phyloP scores from a whole-genome alignment of 108 stramenopile genomes.

The Conticribra weissflogii region DNA sequence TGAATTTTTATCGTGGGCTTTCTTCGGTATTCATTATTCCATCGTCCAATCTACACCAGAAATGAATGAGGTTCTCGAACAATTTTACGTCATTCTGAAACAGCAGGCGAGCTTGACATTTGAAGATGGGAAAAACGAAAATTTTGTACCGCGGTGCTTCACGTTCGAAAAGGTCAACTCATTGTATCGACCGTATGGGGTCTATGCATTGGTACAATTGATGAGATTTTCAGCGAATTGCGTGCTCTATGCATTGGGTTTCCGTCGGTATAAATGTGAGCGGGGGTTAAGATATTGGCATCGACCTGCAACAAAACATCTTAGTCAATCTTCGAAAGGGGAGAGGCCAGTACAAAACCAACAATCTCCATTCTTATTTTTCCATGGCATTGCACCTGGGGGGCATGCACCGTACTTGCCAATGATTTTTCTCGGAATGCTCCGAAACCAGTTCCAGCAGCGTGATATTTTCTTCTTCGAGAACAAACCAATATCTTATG shows the following conservation, averaged over 20 bases:
- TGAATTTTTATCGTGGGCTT: slow-evolving; percentile 82
- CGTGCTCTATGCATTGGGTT: slow-evolving; percentile 52
- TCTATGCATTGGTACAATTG: slow-evolving; percentile 58
- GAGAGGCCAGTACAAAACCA: too few species aligned
- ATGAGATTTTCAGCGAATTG: slow-evolving; percentile 43
- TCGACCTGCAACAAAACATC: slow-evolving; percentile 37
- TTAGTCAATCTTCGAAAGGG: too few species aligned
- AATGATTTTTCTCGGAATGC: slow-evolving; percentile 56
- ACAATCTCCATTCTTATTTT: slow-evolving; percentile 72
- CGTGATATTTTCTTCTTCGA: slow-evolving; percentile 75
- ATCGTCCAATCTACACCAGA: slow-evolving; percentile 33
- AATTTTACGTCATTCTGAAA: slow-evolving; percentile 48
- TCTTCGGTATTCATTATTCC: slow-evolving; percentile 57
- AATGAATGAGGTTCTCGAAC: slow-evolving; percentile 38
- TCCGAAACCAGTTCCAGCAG: slow-evolving; percentile 23
- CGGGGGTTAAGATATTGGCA: slow-evolving; percentile 70
- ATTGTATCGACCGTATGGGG: slow-evolving; percentile 68
- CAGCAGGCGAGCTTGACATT: slow-evolving; percentile 42
- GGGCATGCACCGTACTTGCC: slow-evolving; percentile 75
- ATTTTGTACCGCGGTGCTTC: slow-evolving; percentile 49
- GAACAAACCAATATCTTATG: slow-evolving; percentile 64
- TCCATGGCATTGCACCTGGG: slow-evolving; percentile 89
- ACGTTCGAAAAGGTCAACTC: slow-evolving; percentile 68
- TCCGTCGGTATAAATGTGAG: slow-evolving; percentile 47
- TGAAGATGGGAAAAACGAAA: slow-evolving; percentile 38